Evolutionary conservation across 1,284 basidiomycete species (phyloP), one percentile per base, ranked within the genome.

Genomic region (Moesziomyces globuligerus): DNA sequence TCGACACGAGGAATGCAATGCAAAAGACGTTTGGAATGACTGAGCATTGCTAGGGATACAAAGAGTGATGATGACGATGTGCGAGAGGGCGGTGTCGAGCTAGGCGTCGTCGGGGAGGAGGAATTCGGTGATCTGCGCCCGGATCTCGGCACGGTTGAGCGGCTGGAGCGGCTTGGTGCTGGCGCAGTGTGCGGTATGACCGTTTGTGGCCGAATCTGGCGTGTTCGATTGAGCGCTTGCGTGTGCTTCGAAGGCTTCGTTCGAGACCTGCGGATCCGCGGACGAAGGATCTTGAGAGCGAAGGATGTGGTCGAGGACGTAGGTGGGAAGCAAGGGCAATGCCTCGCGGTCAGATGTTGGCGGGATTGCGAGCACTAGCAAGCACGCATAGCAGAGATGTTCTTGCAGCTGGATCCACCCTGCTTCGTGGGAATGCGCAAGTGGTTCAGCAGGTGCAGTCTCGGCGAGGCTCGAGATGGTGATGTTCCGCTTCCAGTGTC

Each of bases 401-500:
- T 57, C 52, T 6, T 56, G 36, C 20, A 72, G 26, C 5, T 56
- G 53, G 13, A 72, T 43, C 45, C 43, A 59, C 9, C 28, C 37
- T 17, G 23, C 25, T n/a, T 25, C 41, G 3, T 4, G 3, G 9
- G 20, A 9, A 11, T 13, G n/a, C 34, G 26, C 8, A 5, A 3
- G 26, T 3, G 45, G 47, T 23, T 39, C 18, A 17, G n/a, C 25
- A 2, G 56, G 53, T 13, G 48, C 56, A 9, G 53, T 55, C 28
- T 68, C 52, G n/a, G 36, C 29, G 15, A 60, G 51, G 20, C 53
- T 45, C n/a, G 55, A 57, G 13, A 79, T 76, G 17, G 72, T 75
- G 34, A 72, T 75, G 37, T 72, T 43, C n/a, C 64, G 48, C 55
- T 74, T 78, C 78, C 79, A 80, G 15, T 56, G 52, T 7, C 71